Evolutionary conservation across 2,329 filamentous ascomycete species (phyloP).

Genomic region (Fonsecaea pedrosoi): DNA sequence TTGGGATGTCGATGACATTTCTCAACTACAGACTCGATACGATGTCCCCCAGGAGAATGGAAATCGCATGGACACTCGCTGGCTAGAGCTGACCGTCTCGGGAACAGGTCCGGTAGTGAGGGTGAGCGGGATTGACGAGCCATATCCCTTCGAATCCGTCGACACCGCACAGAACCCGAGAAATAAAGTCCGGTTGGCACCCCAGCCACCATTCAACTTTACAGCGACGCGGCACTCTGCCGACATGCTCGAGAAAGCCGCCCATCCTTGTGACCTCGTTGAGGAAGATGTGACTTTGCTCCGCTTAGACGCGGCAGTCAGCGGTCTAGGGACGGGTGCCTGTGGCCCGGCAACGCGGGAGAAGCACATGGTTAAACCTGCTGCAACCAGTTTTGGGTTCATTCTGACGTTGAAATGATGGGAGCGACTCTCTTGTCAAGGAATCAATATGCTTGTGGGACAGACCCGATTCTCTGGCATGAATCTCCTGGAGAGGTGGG

Average conservation of each 20-base stretch:
- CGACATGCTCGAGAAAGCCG: constrained; percentile 2
- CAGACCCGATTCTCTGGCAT: not conserved
- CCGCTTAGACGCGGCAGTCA: not conserved
- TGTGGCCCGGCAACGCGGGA: not conserved
- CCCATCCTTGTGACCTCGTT: not conserved
- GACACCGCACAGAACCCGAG: not conserved
- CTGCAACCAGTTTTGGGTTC: not conserved
- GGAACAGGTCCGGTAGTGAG: not conserved
- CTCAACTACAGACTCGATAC: constrained; percentile 57
- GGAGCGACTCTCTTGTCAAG: not conserved
- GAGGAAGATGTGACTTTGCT: not conserved
- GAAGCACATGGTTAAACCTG: not conserved
- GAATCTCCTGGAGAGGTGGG: not conserved
- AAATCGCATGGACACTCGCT: constrained; percentile 67
- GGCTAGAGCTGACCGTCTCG: constrained; percentile 43
- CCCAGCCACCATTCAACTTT: not conserved
- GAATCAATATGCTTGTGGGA: not conserved
- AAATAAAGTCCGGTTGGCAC: not conserved
- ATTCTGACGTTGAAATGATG: not conserved
- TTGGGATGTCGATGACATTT: constrained; percentile 59
- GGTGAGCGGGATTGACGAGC: not conserved
- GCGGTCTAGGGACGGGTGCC: not conserved
- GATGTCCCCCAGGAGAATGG: constrained; percentile 73
- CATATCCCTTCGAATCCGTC: not conserved
- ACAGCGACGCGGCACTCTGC: not conserved